Percentiles rank a stretch among this genome's conserved stretches.
These are phyloP conservation scores for Phaseolus coccineus DNA, from an alignment of 331 rosid genomes.

Conservation along the genomic window DNA sequence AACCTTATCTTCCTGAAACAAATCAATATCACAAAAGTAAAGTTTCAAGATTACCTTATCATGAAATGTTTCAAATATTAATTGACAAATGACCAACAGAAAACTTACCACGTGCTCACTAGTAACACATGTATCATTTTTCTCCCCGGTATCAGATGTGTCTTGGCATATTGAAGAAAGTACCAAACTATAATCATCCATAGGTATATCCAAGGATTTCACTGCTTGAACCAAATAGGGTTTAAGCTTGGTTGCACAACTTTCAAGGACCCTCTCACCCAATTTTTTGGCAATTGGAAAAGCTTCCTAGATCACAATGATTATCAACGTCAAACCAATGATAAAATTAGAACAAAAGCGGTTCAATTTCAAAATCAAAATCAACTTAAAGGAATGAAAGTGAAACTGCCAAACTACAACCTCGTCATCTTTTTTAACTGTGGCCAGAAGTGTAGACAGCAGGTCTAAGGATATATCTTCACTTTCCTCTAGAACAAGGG, in stretches of 20 bases:
- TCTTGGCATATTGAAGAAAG: conserved; percentile 80
- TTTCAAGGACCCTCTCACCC: conserved; percentile 86
- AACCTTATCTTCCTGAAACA: conserved; percentile 65
- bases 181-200: conserved; percentile 72
- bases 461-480: conserved; percentile 82
- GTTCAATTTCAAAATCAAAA: conserved; percentile 33
- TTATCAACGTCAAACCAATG: conserved; percentile 5
- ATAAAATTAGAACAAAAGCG: conserved; percentile 15
- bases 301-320: conserved; percentile 60
- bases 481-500: conserved; percentile 94
- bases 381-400: conserved; percentile 30
- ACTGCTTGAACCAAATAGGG: conserved; percentile 74
- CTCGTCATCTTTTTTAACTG: conserved; percentile 74
- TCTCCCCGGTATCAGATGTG: conserved; percentile 57
- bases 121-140: conserved; percentile 60
- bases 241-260: conserved; percentile 69
- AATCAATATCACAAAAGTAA: conserved; percentile 36
- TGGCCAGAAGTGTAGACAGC: conserved; percentile 70
- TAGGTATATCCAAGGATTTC: conserved; percentile 53
- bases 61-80: conserved; percentile 14
- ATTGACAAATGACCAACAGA: conserved; percentile 22
- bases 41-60: not conserved
- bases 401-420: conserved; percentile 49
- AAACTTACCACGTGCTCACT: conserved; percentile 61
- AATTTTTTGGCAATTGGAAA: conserved; percentile 66